Evolutionary conservation across 164 flowering plant species (phyloP), one percentile per base, ranked within the genome.

Genomic region (Litsea cubeba): DNA sequence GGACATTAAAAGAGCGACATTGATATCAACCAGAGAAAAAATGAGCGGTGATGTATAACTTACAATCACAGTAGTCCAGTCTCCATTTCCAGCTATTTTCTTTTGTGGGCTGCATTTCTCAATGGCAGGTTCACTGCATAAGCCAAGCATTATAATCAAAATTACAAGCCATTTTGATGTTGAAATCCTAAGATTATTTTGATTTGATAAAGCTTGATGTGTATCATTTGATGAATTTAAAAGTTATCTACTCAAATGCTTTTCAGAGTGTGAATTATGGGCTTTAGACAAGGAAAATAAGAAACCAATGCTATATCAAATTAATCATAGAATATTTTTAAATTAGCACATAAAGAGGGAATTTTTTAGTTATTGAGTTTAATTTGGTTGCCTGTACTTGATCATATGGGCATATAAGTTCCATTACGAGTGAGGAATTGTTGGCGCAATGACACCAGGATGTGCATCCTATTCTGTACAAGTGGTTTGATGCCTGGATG

Each of bases 61-160:
- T 89, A 94, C 98, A 23, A 92, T 79, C 49, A 92, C 77, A 68
- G 90, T 87, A 17, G 79, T 83, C 96, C 97, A 92, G 76, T 88
- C 89, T 72, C 73, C 76, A 67, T 84, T 82, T 67, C 81, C 82
- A 71, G 79, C 74, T 18, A 35, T 81, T 66, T 82, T 80, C 50
- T 76, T 80, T 57, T 81, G 81, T 30, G 77, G 76, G 72, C 80
- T 84, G 86, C 96, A 91, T 72, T 82, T 85, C 30, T 79, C 85
- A 32, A 32, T 71, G 22, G 82, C 82, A 51, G 98, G 98, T 83
- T 94, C 97, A 82, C 98, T 94, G 92, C 22, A 74, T 40, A 78
- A 49, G 23, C 64, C 58, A 69, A 15, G 28, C 62, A 18, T 66
- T 32, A 58, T 22, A 28, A 62, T 51, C 50, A 68, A 17, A 70